Conservation (phyloP, 2,329 filamentous ascomycete species). For the Colletotrichum eleusines region DNA sequence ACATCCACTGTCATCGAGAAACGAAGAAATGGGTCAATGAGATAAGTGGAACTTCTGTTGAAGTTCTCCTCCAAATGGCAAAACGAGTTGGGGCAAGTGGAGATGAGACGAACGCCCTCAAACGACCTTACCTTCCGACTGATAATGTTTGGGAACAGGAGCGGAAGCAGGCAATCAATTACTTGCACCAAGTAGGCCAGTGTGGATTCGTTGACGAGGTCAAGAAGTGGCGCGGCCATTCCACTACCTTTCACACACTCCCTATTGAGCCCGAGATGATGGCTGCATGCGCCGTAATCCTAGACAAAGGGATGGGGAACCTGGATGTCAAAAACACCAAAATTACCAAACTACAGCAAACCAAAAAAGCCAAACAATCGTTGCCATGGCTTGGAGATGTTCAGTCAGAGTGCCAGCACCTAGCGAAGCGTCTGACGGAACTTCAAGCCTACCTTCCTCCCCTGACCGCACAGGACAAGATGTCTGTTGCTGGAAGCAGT, state of each 20-base stretch:
- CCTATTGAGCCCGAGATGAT: constrained; percentile 45
- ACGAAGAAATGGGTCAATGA: constrained; percentile 27
- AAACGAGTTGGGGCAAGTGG: constrained; percentile 28
- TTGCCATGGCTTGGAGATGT: neutral
- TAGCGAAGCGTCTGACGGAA: neutral
- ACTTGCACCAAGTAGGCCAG: constrained; percentile 38
- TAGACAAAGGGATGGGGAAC: neutral
- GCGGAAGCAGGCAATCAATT: constrained; percentile 40
- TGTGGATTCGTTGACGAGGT: constrained; percentile 29
- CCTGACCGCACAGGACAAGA: neutral
- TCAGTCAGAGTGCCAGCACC: neutral
- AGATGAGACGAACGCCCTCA: constrained; percentile 32
- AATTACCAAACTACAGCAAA: neutral
- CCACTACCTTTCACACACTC: constrained; percentile 45
- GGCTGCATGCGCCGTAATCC: neutral
- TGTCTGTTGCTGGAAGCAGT: neutral
- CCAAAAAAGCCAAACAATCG: neutral
- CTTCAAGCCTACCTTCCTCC: constrained; percentile 6
- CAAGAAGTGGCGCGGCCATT: constrained; percentile 36
- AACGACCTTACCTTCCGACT: constrained; percentile 45
- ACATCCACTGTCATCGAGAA: constrained; percentile 1
- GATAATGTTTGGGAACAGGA: constrained; percentile 43
- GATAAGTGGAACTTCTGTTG: constrained; percentile 15
- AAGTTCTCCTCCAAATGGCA: constrained; percentile 20
- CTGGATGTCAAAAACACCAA: neutral